phyloP scores from a whole-genome alignment of 148 eudicot species.

The Rhododendron molle region DNA sequence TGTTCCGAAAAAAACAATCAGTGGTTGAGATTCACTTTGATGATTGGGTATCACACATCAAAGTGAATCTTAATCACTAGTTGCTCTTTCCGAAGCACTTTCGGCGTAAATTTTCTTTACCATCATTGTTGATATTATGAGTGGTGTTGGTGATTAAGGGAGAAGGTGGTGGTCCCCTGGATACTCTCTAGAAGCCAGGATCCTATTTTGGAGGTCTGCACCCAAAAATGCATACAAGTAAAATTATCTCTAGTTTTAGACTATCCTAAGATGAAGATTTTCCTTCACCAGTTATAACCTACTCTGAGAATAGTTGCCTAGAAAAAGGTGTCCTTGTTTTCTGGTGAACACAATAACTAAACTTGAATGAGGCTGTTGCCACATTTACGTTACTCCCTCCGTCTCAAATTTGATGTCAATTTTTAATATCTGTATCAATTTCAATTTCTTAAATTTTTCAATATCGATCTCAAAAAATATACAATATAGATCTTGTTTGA shows the following conservation, averaged over 20 bases:
- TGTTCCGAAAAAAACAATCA: too few species aligned
- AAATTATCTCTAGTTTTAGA: not conserved
- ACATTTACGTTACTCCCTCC: not conserved
- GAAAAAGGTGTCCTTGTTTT: not conserved
- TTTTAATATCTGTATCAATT: too few species aligned
- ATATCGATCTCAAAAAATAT: too few species aligned
- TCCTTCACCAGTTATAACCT: not conserved
- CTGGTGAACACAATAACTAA: not conserved
- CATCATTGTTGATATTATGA: not conserved
- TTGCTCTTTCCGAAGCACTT: too few species aligned
- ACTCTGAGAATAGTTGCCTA: not conserved
- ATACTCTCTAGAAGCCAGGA: not conserved
- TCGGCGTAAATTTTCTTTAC: too few species aligned
- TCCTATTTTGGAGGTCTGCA: not conserved
- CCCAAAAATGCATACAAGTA: not conserved
- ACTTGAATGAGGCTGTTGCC: not conserved
- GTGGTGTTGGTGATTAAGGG: not conserved
- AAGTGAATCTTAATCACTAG: too few species aligned
- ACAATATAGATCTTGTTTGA: too few species aligned
- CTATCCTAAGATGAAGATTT: not conserved
- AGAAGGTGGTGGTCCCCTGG: not conserved
- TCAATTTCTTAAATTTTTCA: too few species aligned
- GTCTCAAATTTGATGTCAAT: too few species aligned
- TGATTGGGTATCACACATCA: too few species aligned
- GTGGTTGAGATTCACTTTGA: too few species aligned